Evolutionary conservation across 208 protist species (phyloP).

Genomic region (Leishmania tarentolae): DNA sequence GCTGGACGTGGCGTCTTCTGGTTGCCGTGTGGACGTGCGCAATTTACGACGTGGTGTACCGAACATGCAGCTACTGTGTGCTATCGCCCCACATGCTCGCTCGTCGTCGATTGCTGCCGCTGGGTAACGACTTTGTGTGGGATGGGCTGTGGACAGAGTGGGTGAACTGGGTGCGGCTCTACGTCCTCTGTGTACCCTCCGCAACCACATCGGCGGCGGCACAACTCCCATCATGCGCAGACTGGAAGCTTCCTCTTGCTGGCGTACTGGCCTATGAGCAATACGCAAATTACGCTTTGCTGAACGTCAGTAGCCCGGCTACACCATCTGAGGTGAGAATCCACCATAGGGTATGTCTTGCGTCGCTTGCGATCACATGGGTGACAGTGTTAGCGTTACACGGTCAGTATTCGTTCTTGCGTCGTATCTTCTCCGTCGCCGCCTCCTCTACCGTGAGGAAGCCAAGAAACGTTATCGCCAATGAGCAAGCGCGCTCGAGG

Average conservation of each 20-base stretch:
- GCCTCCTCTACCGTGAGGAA: not conserved
- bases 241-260: conserved; percentile 25
- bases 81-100: conserved; percentile 51
- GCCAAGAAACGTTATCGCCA: not conserved
- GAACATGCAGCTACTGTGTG: conserved; percentile 43
- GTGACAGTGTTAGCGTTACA: conserved; percentile 13
- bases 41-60: conserved; percentile 48
- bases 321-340: conserved; percentile 11
- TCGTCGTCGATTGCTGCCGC: conserved; percentile 51
- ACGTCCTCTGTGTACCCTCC: conserved; percentile 23
- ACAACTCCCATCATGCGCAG: not conserved
- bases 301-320: conserved; percentile 7
- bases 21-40: conserved; percentile 35
- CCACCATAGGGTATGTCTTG: conserved; percentile 14
- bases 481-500: not conserved
- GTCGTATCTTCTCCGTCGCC: conserved; percentile 3
- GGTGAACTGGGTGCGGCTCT: conserved; percentile 50
- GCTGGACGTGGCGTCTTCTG: conserved; percentile 32
- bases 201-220: not conserved
- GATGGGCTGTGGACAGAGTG: conserved; percentile 42
- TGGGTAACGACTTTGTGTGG: conserved; percentile 22
- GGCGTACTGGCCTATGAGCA: conserved; percentile 16
- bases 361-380: conserved; percentile 17
- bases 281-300: conserved; percentile 25
- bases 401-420: not conserved